Percentiles rank a stretch among this genome's conserved stretches.
phyloP scores from a whole-genome alignment of 768 basidiomycete genomes.

The Epithele typhae region DNA sequence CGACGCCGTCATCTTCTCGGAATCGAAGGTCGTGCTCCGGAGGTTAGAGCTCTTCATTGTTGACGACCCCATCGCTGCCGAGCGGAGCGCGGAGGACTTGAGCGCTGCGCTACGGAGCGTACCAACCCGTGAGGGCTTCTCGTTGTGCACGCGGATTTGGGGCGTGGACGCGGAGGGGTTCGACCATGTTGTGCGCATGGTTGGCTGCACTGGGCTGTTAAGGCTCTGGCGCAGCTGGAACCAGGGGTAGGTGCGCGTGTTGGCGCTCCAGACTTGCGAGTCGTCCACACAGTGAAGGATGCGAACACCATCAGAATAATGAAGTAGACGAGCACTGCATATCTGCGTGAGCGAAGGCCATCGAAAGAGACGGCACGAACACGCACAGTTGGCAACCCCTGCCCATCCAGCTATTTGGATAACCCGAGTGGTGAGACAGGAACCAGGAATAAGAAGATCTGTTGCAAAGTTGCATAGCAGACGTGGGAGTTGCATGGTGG shows the following conservation, averaged over 20 bases:
- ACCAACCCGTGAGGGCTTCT: not conserved
- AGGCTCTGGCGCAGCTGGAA: conserved; percentile 25
- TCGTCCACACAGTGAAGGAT: conserved; percentile 41
- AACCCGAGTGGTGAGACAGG: conserved; percentile 51
- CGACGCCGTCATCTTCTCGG: conserved; percentile 2
- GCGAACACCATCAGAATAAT: conserved; percentile 40
- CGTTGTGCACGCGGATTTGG: conserved; percentile 8
- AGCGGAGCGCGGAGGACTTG: not conserved
- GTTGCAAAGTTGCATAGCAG: conserved; percentile 29
- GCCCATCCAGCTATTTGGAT: conserved; percentile 61
- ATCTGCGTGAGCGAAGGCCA: not conserved
- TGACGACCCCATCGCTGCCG: not conserved
- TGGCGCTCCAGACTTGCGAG: conserved; percentile 46
- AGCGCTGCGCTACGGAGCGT: not conserved
- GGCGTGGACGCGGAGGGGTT: conserved; percentile 21
- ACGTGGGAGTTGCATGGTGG: conserved; percentile 36
- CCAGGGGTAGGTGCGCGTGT: conserved; percentile 41
- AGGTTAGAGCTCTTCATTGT: conserved; percentile 1
- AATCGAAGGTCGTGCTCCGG: conserved; percentile 5
- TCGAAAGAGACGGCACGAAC: not conserved
- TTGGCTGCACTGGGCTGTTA: conserved; percentile 33
- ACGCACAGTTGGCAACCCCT: conserved; percentile 11
- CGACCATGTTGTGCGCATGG: conserved; percentile 30
- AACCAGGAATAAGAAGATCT: conserved; percentile 5
- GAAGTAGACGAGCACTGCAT: conserved; percentile 56